Evolutionary conservation across 768 basidiomycete genomes (phyloP).

Genomic region (Kwoniella shandongensis): DNA sequence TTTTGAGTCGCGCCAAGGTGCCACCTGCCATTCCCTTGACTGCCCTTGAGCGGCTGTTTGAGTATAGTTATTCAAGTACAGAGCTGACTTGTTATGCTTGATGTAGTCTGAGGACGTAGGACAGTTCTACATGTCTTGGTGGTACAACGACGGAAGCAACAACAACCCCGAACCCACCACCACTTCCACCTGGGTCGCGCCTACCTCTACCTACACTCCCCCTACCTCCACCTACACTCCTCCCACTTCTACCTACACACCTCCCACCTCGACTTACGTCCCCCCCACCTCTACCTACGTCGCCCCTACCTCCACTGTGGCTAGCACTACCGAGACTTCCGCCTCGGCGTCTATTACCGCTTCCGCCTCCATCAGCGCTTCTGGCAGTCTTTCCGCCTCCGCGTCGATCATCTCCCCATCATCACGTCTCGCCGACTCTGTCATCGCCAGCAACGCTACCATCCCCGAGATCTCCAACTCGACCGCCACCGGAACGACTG

Average conservation of each 20-base stretch:
- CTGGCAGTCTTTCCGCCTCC: slow-evolving; percentile 12
- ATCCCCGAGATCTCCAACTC: slow-evolving; percentile 2
- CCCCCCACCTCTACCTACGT: slow-evolving; percentile 20
- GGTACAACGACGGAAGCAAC: slow-evolving; percentile 56
- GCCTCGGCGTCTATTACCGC: slow-evolving; percentile 11
- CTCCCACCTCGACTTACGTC: slow-evolving; percentile 25
- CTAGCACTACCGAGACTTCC: slow-evolving; percentile 20
- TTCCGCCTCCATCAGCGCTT: slow-evolving; percentile 7
- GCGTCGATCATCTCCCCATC: neutral
- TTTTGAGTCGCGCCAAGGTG: too few species aligned
- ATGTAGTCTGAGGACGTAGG: slow-evolving; percentile 54
- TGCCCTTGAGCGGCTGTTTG: neutral
- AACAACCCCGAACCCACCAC: slow-evolving; percentile 26
- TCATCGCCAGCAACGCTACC: slow-evolving; percentile 18
- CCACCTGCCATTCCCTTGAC: too few species aligned
- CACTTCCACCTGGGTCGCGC: slow-evolving; percentile 37
- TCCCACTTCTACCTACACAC: slow-evolving; percentile 29
- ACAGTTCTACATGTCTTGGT: slow-evolving; percentile 66
- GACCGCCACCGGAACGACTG: slow-evolving; percentile 17
- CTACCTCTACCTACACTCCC: slow-evolving; percentile 28
- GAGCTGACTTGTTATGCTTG: neutral
- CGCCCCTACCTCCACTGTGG: slow-evolving; percentile 17
- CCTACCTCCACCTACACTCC: slow-evolving; percentile 19
- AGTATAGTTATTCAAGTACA: neutral
- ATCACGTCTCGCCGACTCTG: slow-evolving; percentile 1